Evolutionary conservation across 805 yeast genomes (phyloP).

Genomic region (Cyberlindnera subsufficiens): DNA sequence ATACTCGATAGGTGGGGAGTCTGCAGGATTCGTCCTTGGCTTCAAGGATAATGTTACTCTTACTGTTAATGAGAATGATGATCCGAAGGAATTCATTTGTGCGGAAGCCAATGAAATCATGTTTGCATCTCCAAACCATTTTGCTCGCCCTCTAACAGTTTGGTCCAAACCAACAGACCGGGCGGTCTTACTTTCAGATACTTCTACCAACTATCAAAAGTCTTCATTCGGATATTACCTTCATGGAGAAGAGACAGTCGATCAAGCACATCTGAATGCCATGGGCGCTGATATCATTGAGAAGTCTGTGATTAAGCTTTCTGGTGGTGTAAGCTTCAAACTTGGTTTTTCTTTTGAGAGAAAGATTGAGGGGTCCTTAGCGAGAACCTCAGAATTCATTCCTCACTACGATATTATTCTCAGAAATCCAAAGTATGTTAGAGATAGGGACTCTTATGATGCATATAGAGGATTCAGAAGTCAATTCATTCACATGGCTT

Average conservation of each 20-base stretch:
- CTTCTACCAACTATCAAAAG: slow-evolving; percentile 35
- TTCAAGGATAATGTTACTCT: slow-evolving; percentile 61
- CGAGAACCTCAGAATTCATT: slow-evolving; percentile 38
- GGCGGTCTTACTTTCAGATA: slow-evolving; percentile 40
- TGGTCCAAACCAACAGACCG: slow-evolving; percentile 51
- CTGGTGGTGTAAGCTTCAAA: slow-evolving; percentile 55
- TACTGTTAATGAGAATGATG: slow-evolving; percentile 57
- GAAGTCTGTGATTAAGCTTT: slow-evolving; percentile 49
- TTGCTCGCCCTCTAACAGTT: slow-evolving; percentile 44
- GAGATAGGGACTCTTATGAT: slow-evolving; percentile 54
- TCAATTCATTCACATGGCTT: slow-evolving; percentile 70
- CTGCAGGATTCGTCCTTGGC: slow-evolving; percentile 73
- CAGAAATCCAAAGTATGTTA: slow-evolving; percentile 47
- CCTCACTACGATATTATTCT: slow-evolving; percentile 60
- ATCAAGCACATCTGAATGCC: slow-evolving; percentile 13
- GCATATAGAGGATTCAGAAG: slow-evolving; percentile 79
- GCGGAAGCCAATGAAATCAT: slow-evolving; percentile 56
- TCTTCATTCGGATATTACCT: slow-evolving; percentile 46
- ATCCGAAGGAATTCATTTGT: slow-evolving; percentile 61
- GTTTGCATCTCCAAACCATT: slow-evolving; percentile 74
- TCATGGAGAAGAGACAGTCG: slow-evolving; percentile 19
- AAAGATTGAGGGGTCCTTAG: slow-evolving; percentile 20
- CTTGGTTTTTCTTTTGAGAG: slow-evolving; percentile 58
- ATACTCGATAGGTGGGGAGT: slow-evolving; percentile 55
- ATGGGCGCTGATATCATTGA: slow-evolving; percentile 31